These are phyloP conservation scores for Bauhinia variegata DNA, from an alignment of 306 rosid genomes.

Conservation along the genomic window DNA sequence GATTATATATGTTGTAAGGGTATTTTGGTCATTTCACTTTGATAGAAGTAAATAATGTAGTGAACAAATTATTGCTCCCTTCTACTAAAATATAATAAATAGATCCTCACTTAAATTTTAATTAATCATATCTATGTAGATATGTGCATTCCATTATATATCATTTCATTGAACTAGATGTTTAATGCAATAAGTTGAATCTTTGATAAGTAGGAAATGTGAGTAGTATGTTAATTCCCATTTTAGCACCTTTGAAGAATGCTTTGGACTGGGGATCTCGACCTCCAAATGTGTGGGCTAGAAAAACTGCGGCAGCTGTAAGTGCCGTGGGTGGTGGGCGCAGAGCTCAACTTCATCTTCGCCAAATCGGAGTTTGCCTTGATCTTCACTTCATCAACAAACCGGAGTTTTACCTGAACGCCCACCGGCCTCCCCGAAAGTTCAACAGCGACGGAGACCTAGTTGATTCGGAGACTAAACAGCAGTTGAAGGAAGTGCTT, in stretches of 20 bases:
- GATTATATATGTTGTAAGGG: too few relatives aligned
- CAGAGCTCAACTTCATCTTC: conserved; percentile 74
- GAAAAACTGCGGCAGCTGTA: conserved; percentile 68
- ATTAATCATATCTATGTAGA: too few relatives aligned
- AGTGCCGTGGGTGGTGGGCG: conserved; percentile 83
- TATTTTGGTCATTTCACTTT: too few relatives aligned
- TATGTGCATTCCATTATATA: too few relatives aligned
- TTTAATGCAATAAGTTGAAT: too few relatives aligned
- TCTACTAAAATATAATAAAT: too few relatives aligned
- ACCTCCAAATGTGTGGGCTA: conserved; percentile 77
- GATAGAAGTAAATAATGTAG: too few relatives aligned
- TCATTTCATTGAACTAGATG: too few relatives aligned
- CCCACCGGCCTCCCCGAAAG: conserved; percentile 60
- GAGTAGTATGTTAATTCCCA: background rate
- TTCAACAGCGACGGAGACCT: conserved; percentile 60
- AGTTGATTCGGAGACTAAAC: conserved; percentile 46
- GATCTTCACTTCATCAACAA: conserved; percentile 85
- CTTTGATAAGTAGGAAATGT: too few relatives aligned
- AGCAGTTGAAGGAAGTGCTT: conserved; percentile 51
- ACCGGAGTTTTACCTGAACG: conserved; percentile 70
- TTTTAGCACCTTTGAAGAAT: conserved; percentile 65
- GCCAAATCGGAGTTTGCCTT: conserved; percentile 71
- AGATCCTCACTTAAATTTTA: too few relatives aligned
- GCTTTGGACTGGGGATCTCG: conserved; percentile 85
- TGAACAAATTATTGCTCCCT: too few relatives aligned